These are phyloP conservation scores for Rosa hybrid DNA, from an alignment of 331 rosid genomes.

Conservation along the genomic window DNA sequence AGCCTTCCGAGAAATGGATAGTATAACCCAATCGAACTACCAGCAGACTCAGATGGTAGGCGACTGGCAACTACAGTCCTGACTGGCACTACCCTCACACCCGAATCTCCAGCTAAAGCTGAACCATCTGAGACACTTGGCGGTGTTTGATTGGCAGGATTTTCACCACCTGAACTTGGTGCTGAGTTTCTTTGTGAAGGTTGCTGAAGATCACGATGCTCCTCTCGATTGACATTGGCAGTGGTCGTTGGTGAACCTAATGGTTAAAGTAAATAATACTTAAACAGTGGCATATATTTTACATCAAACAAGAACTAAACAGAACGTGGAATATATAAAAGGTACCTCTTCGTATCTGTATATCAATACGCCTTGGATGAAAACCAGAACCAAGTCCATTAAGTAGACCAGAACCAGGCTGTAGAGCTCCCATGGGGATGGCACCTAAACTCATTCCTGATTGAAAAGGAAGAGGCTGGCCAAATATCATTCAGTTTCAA, in stretches of 20 bases:
- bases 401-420: conserved; percentile 66
- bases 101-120: conserved; percentile 60
- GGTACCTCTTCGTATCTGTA: conserved; percentile 92
- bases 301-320: conserved; percentile 3
- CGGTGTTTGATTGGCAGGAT: conserved; percentile 53
- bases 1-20: conserved; percentile 86
- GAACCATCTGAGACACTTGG: conserved; percentile 55
- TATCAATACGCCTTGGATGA: conserved; percentile 90
- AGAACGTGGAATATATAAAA: conserved; percentile 6
- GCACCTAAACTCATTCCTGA: conserved; percentile 69
- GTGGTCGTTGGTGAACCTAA: conserved; percentile 66
- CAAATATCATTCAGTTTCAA: conserved; percentile 42
- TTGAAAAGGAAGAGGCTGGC: conserved; percentile 95
- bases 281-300: conserved; percentile 9
- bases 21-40: conserved; percentile 77
- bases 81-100: conserved; percentile 74
- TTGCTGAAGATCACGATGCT: conserved; percentile 50
- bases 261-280: conserved; percentile 26
- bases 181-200: conserved; percentile 58
- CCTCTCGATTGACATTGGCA: conserved; percentile 58
- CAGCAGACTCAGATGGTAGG: conserved; percentile 65
- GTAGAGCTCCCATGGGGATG: conserved; percentile 72
- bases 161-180: conserved; percentile 45
- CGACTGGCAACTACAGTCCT: conserved; percentile 86
- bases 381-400: conserved; percentile 66